These are phyloP conservation scores for Gonium pectorale DNA, from an alignment of 139 green algal genomes.

Conservation along the genomic window DNA sequence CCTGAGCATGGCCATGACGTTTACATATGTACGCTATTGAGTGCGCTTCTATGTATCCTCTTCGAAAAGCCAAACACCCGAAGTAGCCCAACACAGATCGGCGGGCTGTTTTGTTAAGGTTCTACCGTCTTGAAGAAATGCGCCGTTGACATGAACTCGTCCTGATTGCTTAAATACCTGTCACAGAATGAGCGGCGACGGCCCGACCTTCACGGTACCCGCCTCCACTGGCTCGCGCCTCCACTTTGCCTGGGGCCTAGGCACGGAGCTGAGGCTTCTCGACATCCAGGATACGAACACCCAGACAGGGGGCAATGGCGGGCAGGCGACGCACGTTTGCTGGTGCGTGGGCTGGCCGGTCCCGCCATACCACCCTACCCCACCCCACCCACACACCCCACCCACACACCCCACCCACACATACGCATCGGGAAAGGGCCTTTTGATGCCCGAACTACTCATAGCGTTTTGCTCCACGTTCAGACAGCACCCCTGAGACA, in stretches of 20 bases:
- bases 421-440: background rate
- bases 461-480: background rate
- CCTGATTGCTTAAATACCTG: too few relatives aligned
- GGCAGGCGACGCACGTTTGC: background rate
- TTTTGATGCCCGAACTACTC: background rate
- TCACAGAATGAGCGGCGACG: slow-evolving; percentile 9
- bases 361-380: background rate
- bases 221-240: slow-evolving; percentile 39
- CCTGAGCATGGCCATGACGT: too few relatives aligned
- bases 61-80: too few relatives aligned
- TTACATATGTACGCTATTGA: too few relatives aligned
- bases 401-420: background rate
- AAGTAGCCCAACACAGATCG: too few relatives aligned
- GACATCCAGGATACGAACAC: slow-evolving; percentile 26
- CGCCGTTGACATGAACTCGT: too few relatives aligned
- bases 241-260: slow-evolving; percentile 63
- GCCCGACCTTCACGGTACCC: background rate
- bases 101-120: too few relatives aligned
- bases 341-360: slow-evolving; percentile 32
- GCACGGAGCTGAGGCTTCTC: slow-evolving; percentile 60
- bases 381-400: slow-evolving; percentile 2
- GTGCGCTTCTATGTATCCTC: too few relatives aligned
- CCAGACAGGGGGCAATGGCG: slow-evolving; percentile 5
- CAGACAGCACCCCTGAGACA: too few relatives aligned
- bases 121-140: too few relatives aligned